Base-by-base conservation (phyloP, 305 asterid genomes). In the Solanum hybrid region DNA sequence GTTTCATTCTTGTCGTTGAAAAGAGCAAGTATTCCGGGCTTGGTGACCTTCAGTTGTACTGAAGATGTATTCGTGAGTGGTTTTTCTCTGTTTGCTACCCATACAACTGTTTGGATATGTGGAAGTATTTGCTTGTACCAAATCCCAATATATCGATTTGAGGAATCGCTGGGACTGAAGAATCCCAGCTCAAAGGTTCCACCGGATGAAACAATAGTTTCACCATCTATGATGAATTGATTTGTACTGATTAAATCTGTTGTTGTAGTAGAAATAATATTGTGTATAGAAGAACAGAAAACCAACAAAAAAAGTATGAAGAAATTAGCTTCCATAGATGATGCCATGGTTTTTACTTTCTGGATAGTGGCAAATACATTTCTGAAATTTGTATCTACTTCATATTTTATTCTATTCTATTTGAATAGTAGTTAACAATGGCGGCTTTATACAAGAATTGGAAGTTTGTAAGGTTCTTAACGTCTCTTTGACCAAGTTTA, bases 121-220 rank as follows among this genome's bases (percentile, higher is more conserved):
- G 73, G 87, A 29, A 82, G 81, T 3, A 85, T 89, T 29, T 20
- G 67, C 64, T 77, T 90, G 89, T 86, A 90, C 91, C 91, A 90
- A 35, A 86, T 90, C 11, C 91, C 91, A 18, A 86, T n/a, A 28
- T 90, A 90, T 31, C 74, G 76, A 14, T 76, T 76, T 24, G 24
- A 12, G 57, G 91, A 90, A 86, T 24, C 61, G 3, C 16, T 39
- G 22, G 89, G 87, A 20, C 31, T 90, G 67, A 90, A 90, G 3
- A 86, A 90, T 20, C 91, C 91, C 61, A 90, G 26, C 74, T 90
- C 79, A 88, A 88, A 88, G n/a, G 42, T 76, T 88, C 86, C 89
- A 29, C 35, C 26, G 1, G 87, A 11, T 76, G 91, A 90, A 31
- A 90, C 61, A 42, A 90, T 24, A 20, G 81, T 85, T 33, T 86